Percentiles rank a stretch among this genome's conserved stretches.
Evolutionary conservation across 371 early-diverging fungal species (phyloP).

Genomic region (Actinomortierella wolfii): DNA sequence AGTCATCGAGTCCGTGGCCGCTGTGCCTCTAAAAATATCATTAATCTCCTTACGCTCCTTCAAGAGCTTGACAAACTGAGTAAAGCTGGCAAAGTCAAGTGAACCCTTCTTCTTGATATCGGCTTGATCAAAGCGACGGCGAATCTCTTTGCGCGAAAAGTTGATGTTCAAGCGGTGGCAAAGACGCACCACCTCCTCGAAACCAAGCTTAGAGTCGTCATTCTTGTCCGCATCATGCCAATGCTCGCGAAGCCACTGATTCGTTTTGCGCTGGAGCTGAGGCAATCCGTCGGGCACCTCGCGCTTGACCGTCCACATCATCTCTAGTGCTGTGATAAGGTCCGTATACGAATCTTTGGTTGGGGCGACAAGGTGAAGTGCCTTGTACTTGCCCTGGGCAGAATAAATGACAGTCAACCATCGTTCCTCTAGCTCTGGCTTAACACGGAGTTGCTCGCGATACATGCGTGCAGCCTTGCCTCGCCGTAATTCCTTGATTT

Average conservation of each 20-base stretch:
- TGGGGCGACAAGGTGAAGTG: constrained; percentile 48
- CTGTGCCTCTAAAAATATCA: constrained; percentile 17
- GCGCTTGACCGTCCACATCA: constrained; percentile 43
- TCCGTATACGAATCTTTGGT: constrained; percentile 40
- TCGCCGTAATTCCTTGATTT: constrained; percentile 49
- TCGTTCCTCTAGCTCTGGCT: constrained; percentile 38
- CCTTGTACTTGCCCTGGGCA: constrained; percentile 48
- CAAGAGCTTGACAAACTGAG: constrained; percentile 47
- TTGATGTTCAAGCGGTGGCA: constrained; percentile 49
- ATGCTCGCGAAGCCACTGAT: constrained; percentile 47
- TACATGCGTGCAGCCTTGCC: constrained; percentile 47
- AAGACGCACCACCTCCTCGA: constrained; percentile 45
- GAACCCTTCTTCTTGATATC: constrained; percentile 39
- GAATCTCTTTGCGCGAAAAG: constrained; percentile 46
- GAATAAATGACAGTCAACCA: constrained; percentile 50
- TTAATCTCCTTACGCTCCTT: constrained; percentile 46
- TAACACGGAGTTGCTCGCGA: constrained; percentile 42
- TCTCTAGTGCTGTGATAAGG: constrained; percentile 45
- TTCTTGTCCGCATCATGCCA: constrained; percentile 53
- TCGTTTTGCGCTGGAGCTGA: constrained; percentile 42
- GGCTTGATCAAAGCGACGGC: constrained; percentile 43
- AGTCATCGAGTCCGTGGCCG: constrained; percentile 29
- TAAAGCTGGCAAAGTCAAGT: constrained; percentile 44
- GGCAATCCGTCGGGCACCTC: constrained; percentile 42
- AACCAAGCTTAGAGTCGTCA: constrained; percentile 42